Conservation (phyloP, 768 basidiomycete species). For the Trametes cinnabarina region DNA sequence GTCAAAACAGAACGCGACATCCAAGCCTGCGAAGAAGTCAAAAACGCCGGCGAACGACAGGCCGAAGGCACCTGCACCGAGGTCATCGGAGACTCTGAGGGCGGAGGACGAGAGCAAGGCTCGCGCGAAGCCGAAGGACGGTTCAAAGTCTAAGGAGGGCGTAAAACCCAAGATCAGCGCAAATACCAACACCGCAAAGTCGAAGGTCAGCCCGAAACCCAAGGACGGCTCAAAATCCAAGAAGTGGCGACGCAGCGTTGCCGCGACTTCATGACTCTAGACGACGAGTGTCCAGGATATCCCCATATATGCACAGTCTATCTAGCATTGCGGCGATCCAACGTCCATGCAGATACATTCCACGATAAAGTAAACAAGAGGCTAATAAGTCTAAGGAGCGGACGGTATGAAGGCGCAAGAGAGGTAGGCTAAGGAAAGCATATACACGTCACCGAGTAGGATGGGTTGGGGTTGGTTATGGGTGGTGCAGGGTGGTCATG, state of each 20-base stretch:
- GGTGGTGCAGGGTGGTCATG: background rate
- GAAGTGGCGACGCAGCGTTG: conserved; percentile 6
- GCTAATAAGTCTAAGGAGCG: conserved; percentile 12
- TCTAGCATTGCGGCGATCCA: conserved; percentile 12
- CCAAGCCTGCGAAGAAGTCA: background rate
- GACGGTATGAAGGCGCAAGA: conserved; percentile 1
- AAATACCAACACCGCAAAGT: background rate
- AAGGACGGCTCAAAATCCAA: conserved; percentile 1
- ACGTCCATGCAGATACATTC: conserved; percentile 18
- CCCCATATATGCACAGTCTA: conserved; percentile 2
- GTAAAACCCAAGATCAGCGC: conserved; percentile 4
- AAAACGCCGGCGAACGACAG: background rate
- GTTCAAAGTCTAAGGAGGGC: background rate
- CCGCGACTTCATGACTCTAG: background rate
- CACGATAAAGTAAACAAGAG: conserved; percentile 10
- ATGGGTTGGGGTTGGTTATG: background rate
- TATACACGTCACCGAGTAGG: background rate
- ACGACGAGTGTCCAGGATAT: background rate
- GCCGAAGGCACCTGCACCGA: background rate
- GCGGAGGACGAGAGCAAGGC: background rate
- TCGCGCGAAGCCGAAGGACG: background rate
- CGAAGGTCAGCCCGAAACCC: background rate
- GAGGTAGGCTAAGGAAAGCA: conserved; percentile 2
- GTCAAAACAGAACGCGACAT: background rate
- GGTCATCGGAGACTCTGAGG: background rate